Conservation (phyloP, 768 basidiomycete genomes). For the Lenzites betulinus region DNA sequence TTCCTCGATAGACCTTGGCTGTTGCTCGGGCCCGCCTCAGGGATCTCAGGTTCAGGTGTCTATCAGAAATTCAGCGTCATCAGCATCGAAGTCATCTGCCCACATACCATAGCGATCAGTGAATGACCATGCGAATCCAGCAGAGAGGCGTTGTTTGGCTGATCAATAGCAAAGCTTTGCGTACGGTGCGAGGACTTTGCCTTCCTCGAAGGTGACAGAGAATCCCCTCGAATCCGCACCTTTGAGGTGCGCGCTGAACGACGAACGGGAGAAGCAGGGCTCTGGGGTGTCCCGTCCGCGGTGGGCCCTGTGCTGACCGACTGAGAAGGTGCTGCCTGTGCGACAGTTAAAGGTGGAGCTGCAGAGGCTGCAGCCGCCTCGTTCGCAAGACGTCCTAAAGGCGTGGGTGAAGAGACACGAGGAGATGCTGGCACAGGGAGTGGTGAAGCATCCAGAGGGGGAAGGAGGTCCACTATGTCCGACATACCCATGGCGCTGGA, state of each 20-base stretch:
- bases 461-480: neutral
- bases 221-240: slow-evolving; percentile 7
- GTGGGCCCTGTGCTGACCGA: no score
- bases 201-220: slow-evolving; percentile 1
- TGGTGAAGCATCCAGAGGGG: slow-evolving; percentile 3
- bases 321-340: no score
- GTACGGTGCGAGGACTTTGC: neutral
- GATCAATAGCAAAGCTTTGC: neutral
- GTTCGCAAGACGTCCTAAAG: neutral
- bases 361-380: neutral
- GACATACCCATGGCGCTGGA: neutral
- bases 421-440: neutral
- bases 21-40: neutral
- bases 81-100: neutral
- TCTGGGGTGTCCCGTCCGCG: neutral
- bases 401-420: neutral
- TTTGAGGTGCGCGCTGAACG: slow-evolving; percentile 13
- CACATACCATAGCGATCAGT: slow-evolving; percentile 16
- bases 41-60: slow-evolving; percentile 13
- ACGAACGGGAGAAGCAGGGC: neutral
- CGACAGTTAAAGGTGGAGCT: neutral
- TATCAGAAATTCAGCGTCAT: neutral
- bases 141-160: neutral
- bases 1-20: slow-evolving; percentile 7
- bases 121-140: neutral